Evolutionary conservation across 257 asterid genomes (phyloP).

Genomic region (Solanum arcanum): DNA sequence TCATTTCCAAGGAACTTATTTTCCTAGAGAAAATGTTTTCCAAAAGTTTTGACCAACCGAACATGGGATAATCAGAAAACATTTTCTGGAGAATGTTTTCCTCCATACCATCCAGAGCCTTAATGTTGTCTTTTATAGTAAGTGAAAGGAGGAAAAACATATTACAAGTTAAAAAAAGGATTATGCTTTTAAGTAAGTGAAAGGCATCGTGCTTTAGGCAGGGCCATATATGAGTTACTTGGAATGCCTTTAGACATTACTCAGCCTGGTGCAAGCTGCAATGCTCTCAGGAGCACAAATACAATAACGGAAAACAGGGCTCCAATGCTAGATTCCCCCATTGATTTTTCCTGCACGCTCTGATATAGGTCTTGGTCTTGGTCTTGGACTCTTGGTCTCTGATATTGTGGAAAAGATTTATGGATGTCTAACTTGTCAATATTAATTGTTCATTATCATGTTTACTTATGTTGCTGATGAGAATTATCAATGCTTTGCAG

Average conservation of each 20-base stretch:
- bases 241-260: not conserved
- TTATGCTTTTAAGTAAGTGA: not conserved
- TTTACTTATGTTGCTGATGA: not conserved
- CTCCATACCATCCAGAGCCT: not conserved
- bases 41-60: not conserved
- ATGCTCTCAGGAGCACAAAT: not conserved
- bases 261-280: not conserved
- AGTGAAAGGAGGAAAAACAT: not conserved
- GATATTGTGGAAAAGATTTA: not conserved
- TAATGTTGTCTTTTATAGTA: not conserved
- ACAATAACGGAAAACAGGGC: not conserved
- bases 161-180: not conserved
- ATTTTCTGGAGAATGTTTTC: not conserved
- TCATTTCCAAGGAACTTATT: not conserved
- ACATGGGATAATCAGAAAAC: not conserved
- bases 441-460: not conserved
- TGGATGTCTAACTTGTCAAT: not conserved
- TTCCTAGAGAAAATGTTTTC: not conserved
- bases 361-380: not conserved
- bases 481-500: slow-evolving; percentile 20
- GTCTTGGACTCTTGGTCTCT: not conserved
- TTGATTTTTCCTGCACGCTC: not conserved
- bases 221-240: not conserved
- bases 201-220: not conserved
- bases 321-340: not conserved